These are phyloP conservation scores for Colletotrichum sp. DNA, from an alignment of 2,329 filamentous ascomycete genomes.

Conservation along the genomic window DNA sequence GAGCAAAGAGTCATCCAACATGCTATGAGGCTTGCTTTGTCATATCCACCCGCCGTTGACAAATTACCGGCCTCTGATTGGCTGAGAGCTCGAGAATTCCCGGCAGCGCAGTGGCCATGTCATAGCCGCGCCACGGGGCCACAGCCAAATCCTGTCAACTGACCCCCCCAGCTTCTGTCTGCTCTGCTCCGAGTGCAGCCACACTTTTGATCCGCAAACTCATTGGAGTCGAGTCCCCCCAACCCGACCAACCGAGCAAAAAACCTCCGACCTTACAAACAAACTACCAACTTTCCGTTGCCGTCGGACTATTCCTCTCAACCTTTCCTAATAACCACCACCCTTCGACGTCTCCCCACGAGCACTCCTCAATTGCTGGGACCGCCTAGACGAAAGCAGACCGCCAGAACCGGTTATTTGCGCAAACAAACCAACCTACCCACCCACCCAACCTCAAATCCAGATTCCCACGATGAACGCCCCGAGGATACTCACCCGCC, in stretches of 20 bases:
- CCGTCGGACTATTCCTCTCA: not conserved
- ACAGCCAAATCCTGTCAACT: constrained; percentile 4
- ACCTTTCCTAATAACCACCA: not conserved
- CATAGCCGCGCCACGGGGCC: constrained; percentile 21
- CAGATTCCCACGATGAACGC: constrained; percentile 11
- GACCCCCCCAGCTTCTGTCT: constrained; percentile 14
- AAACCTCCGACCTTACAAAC: constrained; percentile 3
- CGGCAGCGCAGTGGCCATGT: not conserved
- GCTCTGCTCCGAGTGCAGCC: not conserved
- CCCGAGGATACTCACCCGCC: constrained; percentile 19
- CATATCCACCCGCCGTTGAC: not conserved
- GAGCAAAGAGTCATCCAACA: not conserved
- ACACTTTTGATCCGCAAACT: not conserved
- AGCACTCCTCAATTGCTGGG: not conserved
- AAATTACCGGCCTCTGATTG: constrained; percentile 16
- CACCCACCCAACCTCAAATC: not conserved
- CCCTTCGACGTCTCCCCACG: not conserved
- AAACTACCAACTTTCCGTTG: not conserved
- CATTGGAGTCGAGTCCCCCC: not conserved
- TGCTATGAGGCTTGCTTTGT: constrained; percentile 6
- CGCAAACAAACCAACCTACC: not conserved
- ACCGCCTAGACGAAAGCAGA: not conserved
- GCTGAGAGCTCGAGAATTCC: not conserved
- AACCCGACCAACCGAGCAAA: not conserved
- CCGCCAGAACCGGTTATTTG: not conserved